These are phyloP conservation scores for Pholiota adiposa DNA, from an alignment of 1,284 basidiomycete genomes.

Conservation along the genomic window DNA sequence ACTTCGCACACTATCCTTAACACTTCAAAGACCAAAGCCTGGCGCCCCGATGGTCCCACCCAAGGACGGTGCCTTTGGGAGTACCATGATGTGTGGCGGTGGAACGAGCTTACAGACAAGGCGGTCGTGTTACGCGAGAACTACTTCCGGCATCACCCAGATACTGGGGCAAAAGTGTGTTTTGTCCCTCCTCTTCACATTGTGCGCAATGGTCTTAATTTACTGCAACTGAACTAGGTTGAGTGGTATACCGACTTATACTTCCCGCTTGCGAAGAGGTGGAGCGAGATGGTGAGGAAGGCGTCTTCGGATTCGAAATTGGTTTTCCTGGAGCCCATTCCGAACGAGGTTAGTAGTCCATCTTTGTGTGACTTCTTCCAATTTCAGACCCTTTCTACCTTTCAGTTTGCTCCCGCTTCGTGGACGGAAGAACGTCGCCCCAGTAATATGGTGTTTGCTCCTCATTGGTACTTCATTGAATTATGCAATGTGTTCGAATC, in stretches of 20 bases:
- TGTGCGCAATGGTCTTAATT: too few relatives aligned
- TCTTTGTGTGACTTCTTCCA: not conserved
- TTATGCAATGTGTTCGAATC: not conserved
- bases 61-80: constrained; percentile 84
- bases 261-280: constrained; percentile 78
- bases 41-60: constrained; percentile 74
- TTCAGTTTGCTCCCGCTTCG: constrained; percentile 78
- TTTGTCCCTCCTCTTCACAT: not conserved
- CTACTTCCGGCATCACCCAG: constrained; percentile 81
- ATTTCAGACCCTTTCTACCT: not conserved
- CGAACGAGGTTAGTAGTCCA: constrained; percentile 75
- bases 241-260: constrained; percentile 90
- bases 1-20: constrained; percentile 66
- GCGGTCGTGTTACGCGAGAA: constrained; percentile 83
- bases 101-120: constrained; percentile 71
- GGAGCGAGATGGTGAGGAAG: constrained; percentile 70
- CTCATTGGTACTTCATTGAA: constrained; percentile 74
- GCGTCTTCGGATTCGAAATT: constrained; percentile 62
- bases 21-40: constrained; percentile 59
- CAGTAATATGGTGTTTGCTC: constrained; percentile 83
- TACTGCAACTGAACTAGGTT: too few relatives aligned
- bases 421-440: constrained; percentile 56
- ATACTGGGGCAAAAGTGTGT: constrained; percentile 59
- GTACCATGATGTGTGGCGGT: constrained; percentile 93
- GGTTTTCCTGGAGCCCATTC: constrained; percentile 82